Base-by-base conservation (phyloP, 2,329 filamentous ascomycete genomes). In the Paraphaeosphaeria minitans region DNA sequence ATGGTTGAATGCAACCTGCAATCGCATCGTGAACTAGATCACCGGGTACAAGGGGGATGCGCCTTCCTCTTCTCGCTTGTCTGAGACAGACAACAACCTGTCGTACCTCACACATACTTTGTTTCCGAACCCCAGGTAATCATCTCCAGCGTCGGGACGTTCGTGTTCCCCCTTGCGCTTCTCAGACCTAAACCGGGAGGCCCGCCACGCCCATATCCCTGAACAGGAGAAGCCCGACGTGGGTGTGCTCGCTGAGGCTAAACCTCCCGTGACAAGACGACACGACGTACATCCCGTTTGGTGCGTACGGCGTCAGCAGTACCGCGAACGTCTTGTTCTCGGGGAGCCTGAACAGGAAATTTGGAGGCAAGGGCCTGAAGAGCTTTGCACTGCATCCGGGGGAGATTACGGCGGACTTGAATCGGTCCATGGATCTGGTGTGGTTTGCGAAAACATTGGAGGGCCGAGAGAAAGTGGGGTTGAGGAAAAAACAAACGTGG, bases 401-500 rank as follows among this genome's bases (percentile, higher is more conserved):
- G 0, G 54, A 56, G 29, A 59, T 66, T 29, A 35, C 19, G 22
- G 64, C 63, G 10, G 27, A 52, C 22, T 35, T 59, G 48, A 24
- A 33, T 7, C 14, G 54, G 19, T 22, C 33, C 19, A 45, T 27
- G 43, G 42, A 50, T 24, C 24, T 5, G 24, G 39, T 2, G 33
- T 55, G 50, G 43, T 19, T 55, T 7, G 37, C 14, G 3, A 50
- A 56, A 14, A 27, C 42, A 12, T 10, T 29, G 21, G 53, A 55
- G 16, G 7, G 13, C 6, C 41, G 46, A 33, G 14, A 2, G 19
- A 21, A 55, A 33, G 22, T n/a, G 4, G 53, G 53, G 8, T 58
- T 47, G 19, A 8, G 4, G 50, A 27, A 1, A 59, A 70, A 57
- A 77, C 74, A 52, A 72, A 59, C 10, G 27, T 58, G 3, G 71